Percentiles rank a stretch among this genome's conserved stretches.
These are phyloP conservation scores for Chalaropsis ovoidea DNA, from an alignment of 2,329 filamentous ascomycete genomes.

Conservation along the genomic window DNA sequence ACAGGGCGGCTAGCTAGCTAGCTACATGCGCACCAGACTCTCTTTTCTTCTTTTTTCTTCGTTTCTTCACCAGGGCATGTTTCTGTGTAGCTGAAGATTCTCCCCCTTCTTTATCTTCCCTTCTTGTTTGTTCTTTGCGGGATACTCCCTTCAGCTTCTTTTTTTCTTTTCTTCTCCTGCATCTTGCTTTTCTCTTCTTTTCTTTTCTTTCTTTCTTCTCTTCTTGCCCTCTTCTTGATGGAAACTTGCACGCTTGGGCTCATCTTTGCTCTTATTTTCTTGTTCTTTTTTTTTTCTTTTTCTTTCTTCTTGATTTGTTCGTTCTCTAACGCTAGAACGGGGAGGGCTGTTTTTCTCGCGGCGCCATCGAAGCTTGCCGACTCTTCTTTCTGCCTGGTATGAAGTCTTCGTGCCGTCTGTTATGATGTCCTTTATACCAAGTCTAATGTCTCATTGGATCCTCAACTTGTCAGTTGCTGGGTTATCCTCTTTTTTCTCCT, in stretches of 20 bases:
- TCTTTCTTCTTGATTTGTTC: conserved; percentile 15
- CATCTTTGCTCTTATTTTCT: background rate
- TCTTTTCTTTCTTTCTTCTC: background rate
- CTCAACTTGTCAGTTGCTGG: conserved; percentile 10
- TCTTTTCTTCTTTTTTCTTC: conserved; percentile 23
- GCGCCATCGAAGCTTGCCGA: background rate
- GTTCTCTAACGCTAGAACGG: conserved; percentile 6
- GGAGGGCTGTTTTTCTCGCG: background rate
- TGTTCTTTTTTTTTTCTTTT: background rate
- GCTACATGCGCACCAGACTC: background rate
- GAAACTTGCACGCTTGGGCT: too few species aligned
- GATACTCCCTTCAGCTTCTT: conserved; percentile 22
- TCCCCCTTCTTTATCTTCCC: conserved; percentile 26
- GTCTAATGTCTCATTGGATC: conserved; percentile 13
- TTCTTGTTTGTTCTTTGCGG: conserved; percentile 23
- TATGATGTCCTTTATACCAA: conserved; percentile 14
- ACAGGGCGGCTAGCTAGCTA: background rate
- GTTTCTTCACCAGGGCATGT: background rate
- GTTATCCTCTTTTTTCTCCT: background rate
- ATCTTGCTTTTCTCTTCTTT: background rate
- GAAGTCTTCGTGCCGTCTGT: conserved; percentile 4
- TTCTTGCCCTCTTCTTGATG: background rate
- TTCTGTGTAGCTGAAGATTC: conserved; percentile 30
- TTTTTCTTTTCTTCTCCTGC: conserved; percentile 26
- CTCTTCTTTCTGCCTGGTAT: conserved; percentile 11